Conservation (phyloP, 1,139 yeast species). For the Yamadazyma aaseri region DNA sequence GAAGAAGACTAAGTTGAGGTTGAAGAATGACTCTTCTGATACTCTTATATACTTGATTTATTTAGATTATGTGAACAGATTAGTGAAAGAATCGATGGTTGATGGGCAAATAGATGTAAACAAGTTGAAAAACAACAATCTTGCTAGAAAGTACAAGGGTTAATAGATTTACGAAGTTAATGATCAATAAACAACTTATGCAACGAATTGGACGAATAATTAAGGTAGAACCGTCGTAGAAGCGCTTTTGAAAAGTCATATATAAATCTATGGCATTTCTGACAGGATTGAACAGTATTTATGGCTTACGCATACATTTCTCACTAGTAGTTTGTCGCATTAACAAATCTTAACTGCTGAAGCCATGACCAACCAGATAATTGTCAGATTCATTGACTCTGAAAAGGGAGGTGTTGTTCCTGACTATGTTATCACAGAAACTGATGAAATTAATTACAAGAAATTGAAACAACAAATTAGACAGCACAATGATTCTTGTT, state of each 20-base stretch:
- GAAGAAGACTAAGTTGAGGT: slow-evolving; percentile 15
- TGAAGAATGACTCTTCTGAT: slow-evolving; percentile 42
- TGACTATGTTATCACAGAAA: slow-evolving; percentile 9
- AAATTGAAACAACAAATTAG: slow-evolving; percentile 26
- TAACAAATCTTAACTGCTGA: too few species aligned
- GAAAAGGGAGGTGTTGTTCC: slow-evolving; percentile 13
- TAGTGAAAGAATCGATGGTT: slow-evolving; percentile 25
- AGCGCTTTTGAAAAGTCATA: too few species aligned
- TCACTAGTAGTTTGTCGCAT: too few species aligned
- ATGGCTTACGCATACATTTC: too few species aligned
- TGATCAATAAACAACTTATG: too few species aligned
- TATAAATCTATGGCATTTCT: too few species aligned
- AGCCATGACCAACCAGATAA: slow-evolving; percentile 6
- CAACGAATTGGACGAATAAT: too few species aligned
- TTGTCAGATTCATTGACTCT: slow-evolving; percentile 16
- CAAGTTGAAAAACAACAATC: slow-evolving; percentile 19
- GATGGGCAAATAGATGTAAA: slow-evolving; percentile 9
- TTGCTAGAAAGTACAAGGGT: slow-evolving; percentile 30
- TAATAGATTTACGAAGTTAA: too few species aligned
- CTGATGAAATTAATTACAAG: slow-evolving; percentile 5
- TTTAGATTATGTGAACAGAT: slow-evolving; percentile 41
- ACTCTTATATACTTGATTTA: slow-evolving; percentile 49
- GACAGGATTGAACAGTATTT: too few species aligned
- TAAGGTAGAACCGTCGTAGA: too few species aligned
- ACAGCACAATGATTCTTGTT: slow-evolving; percentile 22